Evolutionary conservation across 73 alveolate genomes (phyloP).

Genomic region (Tetrahymena borealis): DNA sequence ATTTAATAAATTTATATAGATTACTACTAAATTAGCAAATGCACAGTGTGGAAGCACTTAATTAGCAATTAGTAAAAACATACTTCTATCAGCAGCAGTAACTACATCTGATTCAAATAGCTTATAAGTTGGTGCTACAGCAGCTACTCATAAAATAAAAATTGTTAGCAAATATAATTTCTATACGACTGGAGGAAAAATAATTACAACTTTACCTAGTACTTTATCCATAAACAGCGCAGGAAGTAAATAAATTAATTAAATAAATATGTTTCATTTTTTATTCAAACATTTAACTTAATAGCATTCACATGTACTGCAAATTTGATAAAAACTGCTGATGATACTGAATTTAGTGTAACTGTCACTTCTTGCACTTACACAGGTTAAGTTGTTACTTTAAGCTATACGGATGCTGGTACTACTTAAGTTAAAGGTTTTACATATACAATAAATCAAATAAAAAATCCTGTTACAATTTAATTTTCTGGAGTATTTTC

Average conservation of each 20-base stretch:
- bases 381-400: background rate
- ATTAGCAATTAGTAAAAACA: background rate
- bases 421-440: background rate
- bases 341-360: background rate
- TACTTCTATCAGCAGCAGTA: background rate
- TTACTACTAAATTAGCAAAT: background rate
- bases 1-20: too few relatives aligned
- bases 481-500: background rate
- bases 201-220: background rate
- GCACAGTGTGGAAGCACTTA: background rate
- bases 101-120: background rate
- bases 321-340: background rate
- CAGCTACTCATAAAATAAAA: background rate
- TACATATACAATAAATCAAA: background rate
- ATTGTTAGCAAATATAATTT: background rate
- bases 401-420: background rate
- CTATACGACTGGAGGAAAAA: background rate
- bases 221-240: background rate
- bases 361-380: background rate
- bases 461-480: background rate
- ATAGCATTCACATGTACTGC: background rate
- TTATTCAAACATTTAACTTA: background rate
- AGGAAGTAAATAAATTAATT: background rate
- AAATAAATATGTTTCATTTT: background rate
- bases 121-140: background rate